Base-by-base conservation (phyloP, 2,329 filamentous ascomycete genomes). In the Colletotrichum gloeosporioides region DNA sequence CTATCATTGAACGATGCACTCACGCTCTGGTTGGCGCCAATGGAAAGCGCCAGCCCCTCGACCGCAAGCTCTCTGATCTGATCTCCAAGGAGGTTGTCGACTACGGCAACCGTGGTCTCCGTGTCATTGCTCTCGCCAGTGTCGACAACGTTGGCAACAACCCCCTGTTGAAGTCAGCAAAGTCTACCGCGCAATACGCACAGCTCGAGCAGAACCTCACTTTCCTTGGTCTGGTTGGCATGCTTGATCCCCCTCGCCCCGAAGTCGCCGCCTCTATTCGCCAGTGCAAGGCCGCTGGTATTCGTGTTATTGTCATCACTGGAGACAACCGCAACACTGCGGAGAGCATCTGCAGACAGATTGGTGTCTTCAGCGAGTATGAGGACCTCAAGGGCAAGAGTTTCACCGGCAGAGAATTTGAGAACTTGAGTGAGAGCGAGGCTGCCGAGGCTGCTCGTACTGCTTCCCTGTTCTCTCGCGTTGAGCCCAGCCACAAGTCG, bases 251-350 rank as follows among this genome's bases (percentile, higher is more conserved):
- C 80, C 97, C 97, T 81, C 95, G 97, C 49, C 95, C 95, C 64
- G 97, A 99, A 87, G 97, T 99, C 13, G 91, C 94, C 69, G 90
- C 88, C 67, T 97, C 97, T 64, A 98, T 99, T 81, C 90, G 90
- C 82, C 95, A 98, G 85, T 99, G 97, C 87, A 95, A 94, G 85
- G 93, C 95, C 78, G 97, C 97, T 80, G 97, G 97, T 80, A 99
- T 99, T 81, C 94, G 97, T 77, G 95, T 99, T 66, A 95, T 99
- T 80, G 97, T 99, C 79, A 98, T 99, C 85, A 99, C 97, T 70
- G 97, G 97, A 82, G 97, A 99, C 87, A 99, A 98, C 88, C 96
- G 94, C 83, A 98, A 98, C 88, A 99, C 97, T 5, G 97, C 97
- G 10, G 97, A 99, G 88, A 96, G 95, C 77, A 98, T 99, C 83